These are phyloP conservation scores for Suillus plorans DNA, from an alignment of 768 basidiomycete species.

Conservation along the genomic window DNA sequence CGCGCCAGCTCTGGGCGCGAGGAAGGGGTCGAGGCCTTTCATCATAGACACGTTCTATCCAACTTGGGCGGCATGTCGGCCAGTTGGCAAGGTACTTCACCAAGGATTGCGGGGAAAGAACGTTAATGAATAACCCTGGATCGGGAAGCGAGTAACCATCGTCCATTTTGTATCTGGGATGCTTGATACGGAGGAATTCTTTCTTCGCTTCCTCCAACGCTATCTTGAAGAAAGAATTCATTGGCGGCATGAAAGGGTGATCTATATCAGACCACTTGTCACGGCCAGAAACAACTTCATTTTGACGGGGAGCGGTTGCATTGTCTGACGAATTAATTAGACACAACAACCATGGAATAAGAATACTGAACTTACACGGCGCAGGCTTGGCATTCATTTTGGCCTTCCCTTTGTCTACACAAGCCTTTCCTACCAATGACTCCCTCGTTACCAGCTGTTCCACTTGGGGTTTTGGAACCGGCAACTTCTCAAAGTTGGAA, in stretches of 20 bases:
- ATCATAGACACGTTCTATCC: neutral
- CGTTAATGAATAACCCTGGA: neutral
- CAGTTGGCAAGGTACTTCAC: neutral
- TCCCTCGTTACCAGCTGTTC: neutral
- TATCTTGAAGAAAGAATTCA: neutral
- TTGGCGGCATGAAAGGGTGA: neutral
- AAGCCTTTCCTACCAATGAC: neutral
- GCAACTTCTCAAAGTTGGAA: neutral
- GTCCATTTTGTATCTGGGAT: neutral
- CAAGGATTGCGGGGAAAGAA: neutral
- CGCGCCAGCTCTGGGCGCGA: neutral
- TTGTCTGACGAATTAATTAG: neutral
- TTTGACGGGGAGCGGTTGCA: neutral
- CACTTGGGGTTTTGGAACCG: neutral
- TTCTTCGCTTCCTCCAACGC: neutral
- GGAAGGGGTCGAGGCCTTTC: neutral
- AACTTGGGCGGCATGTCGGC: neutral
- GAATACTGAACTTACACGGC: neutral
- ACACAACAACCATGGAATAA: neutral
- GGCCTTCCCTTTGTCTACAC: neutral
- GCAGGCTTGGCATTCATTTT: neutral
- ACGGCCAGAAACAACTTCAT: neutral
- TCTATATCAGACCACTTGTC: constrained; percentile 3
- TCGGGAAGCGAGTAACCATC: neutral
- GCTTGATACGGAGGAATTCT: neutral